Evolutionary conservation across 495 filamentous ascomycete species (phyloP), one percentile per base, ranked within the genome.

Genomic region (Penicillium longicatenatum): DNA sequence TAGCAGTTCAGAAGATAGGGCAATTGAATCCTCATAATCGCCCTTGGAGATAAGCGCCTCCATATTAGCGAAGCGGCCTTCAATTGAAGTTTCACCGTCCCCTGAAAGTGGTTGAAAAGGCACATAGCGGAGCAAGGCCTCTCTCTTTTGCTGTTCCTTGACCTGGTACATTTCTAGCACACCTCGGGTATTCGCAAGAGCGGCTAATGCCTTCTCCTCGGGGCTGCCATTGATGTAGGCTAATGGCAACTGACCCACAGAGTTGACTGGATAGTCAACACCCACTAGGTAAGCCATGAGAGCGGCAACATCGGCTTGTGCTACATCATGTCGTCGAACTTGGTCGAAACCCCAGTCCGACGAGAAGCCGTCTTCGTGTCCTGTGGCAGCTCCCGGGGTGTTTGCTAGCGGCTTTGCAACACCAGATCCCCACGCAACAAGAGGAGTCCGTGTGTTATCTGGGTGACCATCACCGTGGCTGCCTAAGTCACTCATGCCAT

Each of bases 401-500:
- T 76, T 82, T 3, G 82, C 75, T 37, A 84, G 73, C 12, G 94
- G 94, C 66, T 81, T 84, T 22, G 91, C 91, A 35, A 98, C 87
- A 24, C 94, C 94, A 54, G 94, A 92, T 10, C 94, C 94, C 94
- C 94, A 99, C 16, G 80, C 89, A 66, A 99, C 89, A 10, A 99
- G 77, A 11, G 94, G 94, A 21, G 94, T 99, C 29, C 94, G 82
- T 2, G 94, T 99, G 62, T 99, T 99, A 68, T 99, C 91, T 2
- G 94, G 94, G 74, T 99, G 94, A 20, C 94, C 94, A 69, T 99
- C 94, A 43, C 94, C 94, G 67, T 99, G 94, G 59, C 91, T 96
- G 12, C 94, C 94, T 89, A 89, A 96, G 74, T 99, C 95, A 67
- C 90, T 97, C 93, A 99, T 99, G 11, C 94, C 94, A 75, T 99